phyloP scores from a whole-genome alignment of 768 basidiomycete species.

The Cystoderma amianthinum region DNA sequence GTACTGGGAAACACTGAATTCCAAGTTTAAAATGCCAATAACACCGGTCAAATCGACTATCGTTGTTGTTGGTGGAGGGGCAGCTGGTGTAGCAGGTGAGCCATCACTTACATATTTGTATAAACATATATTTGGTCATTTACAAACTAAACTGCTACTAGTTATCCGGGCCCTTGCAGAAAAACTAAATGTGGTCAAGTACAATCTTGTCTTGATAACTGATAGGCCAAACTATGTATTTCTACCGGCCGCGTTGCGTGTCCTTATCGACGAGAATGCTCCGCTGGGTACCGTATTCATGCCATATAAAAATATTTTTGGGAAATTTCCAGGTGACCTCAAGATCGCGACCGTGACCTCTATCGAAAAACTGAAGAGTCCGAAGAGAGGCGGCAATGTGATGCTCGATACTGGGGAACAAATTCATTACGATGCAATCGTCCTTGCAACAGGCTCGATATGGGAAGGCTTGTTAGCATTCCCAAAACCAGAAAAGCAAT shows the following conservation, averaged over 20 bases:
- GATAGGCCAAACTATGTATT: conserved; percentile 38
- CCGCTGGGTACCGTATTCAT: conserved; percentile 18
- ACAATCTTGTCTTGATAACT: conserved; percentile 49
- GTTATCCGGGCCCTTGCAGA: too few species aligned
- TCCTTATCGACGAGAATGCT: conserved; percentile 33
- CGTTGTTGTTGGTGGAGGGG: too few species aligned
- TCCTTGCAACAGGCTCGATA: conserved; percentile 45
- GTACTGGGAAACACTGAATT: too few species aligned
- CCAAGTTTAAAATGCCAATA: too few species aligned
- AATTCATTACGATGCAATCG: conserved; percentile 42
- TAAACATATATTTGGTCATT: too few species aligned
- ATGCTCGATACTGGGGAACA: conserved; percentile 36
- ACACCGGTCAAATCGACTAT: too few species aligned
- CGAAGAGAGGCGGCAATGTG: conserved; percentile 28
- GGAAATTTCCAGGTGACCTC: conserved; percentile 21
- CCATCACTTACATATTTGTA: too few species aligned
- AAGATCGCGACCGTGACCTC: conserved; percentile 25
- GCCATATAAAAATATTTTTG: conserved; percentile 13
- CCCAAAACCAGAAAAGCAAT: conserved; percentile 13
- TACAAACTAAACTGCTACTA: too few species aligned
- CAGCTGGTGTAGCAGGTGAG: too few species aligned
- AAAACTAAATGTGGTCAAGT: too few species aligned
- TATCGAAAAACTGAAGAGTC: conserved; percentile 16
- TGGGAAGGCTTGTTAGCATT: conserved; percentile 35
- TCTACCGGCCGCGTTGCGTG: conserved; percentile 40